Evolutionary conservation across 129 eudicot genomes (phyloP), one percentile per base, ranked within the genome.

Genomic region (Erigeron canadensis): DNA sequence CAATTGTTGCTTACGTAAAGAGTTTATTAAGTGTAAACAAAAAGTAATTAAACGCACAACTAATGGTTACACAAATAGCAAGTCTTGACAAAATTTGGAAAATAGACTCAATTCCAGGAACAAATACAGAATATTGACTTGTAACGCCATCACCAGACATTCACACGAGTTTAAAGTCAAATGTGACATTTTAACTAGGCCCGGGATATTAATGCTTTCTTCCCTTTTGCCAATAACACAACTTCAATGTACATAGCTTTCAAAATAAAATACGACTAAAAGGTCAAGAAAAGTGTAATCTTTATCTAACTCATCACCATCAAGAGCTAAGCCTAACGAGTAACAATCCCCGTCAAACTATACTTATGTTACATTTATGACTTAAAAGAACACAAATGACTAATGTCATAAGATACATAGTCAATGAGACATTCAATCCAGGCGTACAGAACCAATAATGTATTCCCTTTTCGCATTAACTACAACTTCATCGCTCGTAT

Each of bases 251-350:
- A 60, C 76, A 8, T 71, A 58, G 57, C 58, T 71, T 68, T 59
- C 34, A 71, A 22, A 41, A 12, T 22, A 57, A 21, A 28, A 10
- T 45, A 51, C 10, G 48, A 53, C 38, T 16, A 11, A 8, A n/a
- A 68, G 4, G 15, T 68, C 47, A 34, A 71, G 22, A 71, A 28
- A 21, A 57, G 8, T 15, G 15, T 59, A 17, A 84, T 94, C 89
- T 74, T 19, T 47, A 80, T 87, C 78, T 17, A 83, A 86, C 40
- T 87, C 88, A 83, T 87, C 94, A 60, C 83, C 89, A 70, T 87
- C 69, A 57, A 89, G 88, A 51, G 90, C 86, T 64, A 81, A 81
- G 80, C 56, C 83, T 74, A 58, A 82, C 83, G 65, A 89, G 86
- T 50, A n/a, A 50, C 56, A 50, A 50, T 18, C 28, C 51, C 86